Base-by-base conservation (phyloP, 495 filamentous ascomycete species). In the Cenococcum geophilum region DNA sequence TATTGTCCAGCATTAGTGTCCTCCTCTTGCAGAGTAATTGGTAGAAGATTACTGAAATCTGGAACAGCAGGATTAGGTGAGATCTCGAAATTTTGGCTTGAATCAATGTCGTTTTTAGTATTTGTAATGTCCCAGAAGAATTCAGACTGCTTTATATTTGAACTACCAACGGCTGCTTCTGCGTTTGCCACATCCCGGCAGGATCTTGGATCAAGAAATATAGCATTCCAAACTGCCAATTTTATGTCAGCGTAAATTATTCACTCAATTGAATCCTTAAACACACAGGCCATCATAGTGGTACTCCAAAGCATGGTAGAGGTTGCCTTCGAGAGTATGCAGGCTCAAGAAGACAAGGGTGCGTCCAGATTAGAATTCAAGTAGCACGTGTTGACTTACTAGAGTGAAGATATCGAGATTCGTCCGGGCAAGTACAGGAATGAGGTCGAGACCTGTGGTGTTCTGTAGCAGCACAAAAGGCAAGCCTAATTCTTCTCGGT, bases 401-500 rank as follows among this genome's bases (percentile, higher is more conserved):
- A 18, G 45, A 34, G 42, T 60, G 49, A 2, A 49, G 43, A 52
- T 36, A 50, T 20, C 8, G 16, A 6, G 27, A 48, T 12, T 36
- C 22, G 42, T n/a, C 18, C 5, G 49, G 23, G 27, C 16, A 55
- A 6, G 34, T 32, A 21, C 36, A 58, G 1, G 12, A 5, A 34
- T 9, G 11, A 12, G 25, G 56, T 20, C 21, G 56, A 21, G 12
- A 11, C 25, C 1, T 12, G 8, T 48, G 36, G 32, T 58, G 22
- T 36, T 20, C 49, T 40, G 20, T 21, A 8, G 47, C 35, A 11
- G 18, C 34, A 18, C 57, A 58, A 27, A 20, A 59, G 5, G 58
- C 56, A 3, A 60, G 8, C 14, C 27, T 35, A 20, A 68, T 55
- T 49, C 18, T 9, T 76, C 70, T 82, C 83, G 88, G 18, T 92